Evolutionary conservation across 306 rosid species (phyloP).

Genomic region (Benincasa hispida): DNA sequence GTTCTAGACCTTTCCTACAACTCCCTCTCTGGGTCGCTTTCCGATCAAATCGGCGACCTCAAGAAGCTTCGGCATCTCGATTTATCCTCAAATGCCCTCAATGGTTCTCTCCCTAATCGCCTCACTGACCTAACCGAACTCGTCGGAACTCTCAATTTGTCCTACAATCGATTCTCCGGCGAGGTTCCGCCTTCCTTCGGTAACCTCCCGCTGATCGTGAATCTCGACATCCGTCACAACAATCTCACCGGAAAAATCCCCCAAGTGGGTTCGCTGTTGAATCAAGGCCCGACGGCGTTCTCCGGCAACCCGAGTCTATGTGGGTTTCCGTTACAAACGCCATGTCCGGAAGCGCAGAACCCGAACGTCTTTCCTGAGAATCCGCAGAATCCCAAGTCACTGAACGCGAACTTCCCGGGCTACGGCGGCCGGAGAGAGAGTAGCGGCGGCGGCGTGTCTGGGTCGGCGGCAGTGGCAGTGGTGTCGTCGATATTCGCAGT

Average conservation of each 20-base stretch:
- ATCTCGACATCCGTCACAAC: constrained; percentile 55
- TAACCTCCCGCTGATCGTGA: constrained; percentile 38
- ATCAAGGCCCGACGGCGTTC: constrained; percentile 85
- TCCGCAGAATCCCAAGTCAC: constrained; percentile 16
- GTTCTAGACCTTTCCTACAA: constrained; percentile 63
- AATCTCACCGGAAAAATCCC: constrained; percentile 75
- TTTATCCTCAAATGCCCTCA: constrained; percentile 47
- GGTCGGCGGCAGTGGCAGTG: constrained; percentile 29
- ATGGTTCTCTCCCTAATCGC: constrained; percentile 44
- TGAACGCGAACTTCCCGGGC: constrained; percentile 1
- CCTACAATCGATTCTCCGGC: constrained; percentile 48
- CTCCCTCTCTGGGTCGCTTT: constrained; percentile 46
- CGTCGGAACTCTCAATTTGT: constrained; percentile 55
- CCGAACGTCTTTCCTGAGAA: constrained; percentile 16
- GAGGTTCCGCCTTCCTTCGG: constrained; percentile 45
- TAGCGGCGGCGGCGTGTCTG: constrained; percentile 5
- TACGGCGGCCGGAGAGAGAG: constrained; percentile 1
- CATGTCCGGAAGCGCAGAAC: constrained; percentile 53
- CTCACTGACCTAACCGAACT: constrained; percentile 27
- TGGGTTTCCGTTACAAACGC: constrained; percentile 58
- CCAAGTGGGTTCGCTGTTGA: constrained; percentile 51
- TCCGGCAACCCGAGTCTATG: constrained; percentile 62
- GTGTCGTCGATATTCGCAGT: constrained; percentile 37
- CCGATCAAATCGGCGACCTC: constrained; percentile 25
- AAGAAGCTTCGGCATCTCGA: constrained; percentile 41